Conservation (phyloP, 2,329 filamentous ascomycete genomes). For the Aspergillus nomiae region DNA sequence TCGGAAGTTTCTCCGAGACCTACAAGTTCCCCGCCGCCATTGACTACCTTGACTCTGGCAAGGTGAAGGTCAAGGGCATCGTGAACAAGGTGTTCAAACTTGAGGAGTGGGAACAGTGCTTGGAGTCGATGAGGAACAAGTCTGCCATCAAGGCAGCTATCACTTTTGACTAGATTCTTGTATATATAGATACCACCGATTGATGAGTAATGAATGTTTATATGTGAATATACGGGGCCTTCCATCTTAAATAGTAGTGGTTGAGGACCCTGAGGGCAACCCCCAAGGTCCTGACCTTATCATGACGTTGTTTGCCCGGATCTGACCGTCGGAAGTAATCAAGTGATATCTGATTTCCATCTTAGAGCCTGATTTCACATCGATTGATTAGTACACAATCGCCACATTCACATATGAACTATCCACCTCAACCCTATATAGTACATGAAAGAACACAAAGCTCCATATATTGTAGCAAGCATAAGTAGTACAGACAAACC, state of each 20-base stretch:
- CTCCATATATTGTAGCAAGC: background rate
- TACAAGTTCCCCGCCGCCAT: constrained; percentile 68
- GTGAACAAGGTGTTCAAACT: constrained; percentile 73
- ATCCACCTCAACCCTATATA: background rate
- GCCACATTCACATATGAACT: background rate
- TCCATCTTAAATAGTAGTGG: background rate
- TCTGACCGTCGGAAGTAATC: no score
- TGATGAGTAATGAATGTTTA: constrained; percentile 11
- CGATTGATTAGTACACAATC: background rate
- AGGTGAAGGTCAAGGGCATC: constrained; percentile 60
- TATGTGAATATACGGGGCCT: background rate
- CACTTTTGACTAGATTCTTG: constrained; percentile 59
- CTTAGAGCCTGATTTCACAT: background rate
- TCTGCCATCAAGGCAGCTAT: constrained; percentile 74
- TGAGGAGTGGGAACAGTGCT: constrained; percentile 71
- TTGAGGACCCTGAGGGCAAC: constrained; percentile 22
- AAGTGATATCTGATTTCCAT: background rate
- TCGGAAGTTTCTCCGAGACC: constrained; percentile 73
- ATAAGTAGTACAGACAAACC: background rate
- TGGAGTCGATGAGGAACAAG: constrained; percentile 72
- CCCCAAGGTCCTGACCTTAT: constrained; percentile 9
- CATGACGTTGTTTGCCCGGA: background rate
- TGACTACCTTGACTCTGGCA: constrained; percentile 51
- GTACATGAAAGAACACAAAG: background rate
- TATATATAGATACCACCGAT: constrained; percentile 2